These are phyloP conservation scores for Eleusine coracana DNA, from an alignment of 176 grass and related monocot species.

Conservation along the genomic window DNA sequence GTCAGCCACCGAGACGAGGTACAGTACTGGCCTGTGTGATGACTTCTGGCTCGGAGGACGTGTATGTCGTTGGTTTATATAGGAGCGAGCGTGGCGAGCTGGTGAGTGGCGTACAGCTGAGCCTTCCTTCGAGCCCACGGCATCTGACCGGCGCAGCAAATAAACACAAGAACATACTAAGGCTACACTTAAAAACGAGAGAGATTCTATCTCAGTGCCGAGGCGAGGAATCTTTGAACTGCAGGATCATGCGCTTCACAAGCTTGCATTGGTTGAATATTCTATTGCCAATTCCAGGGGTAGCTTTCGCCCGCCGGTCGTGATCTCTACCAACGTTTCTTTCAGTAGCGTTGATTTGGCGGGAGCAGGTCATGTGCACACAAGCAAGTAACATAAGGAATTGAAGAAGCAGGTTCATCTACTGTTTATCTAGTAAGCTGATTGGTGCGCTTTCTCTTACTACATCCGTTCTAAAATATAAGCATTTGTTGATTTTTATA, in stretches of 20 bases:
- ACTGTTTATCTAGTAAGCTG: too few relatives aligned
- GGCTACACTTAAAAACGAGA: neutral
- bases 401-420: too few relatives aligned
- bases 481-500: too few relatives aligned
- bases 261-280: neutral
- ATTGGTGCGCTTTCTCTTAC: too few relatives aligned
- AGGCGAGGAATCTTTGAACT: neutral
- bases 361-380: too few relatives aligned
- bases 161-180: too few relatives aligned
- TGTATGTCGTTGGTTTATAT: neutral
- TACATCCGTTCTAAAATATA: too few relatives aligned
- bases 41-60: too few relatives aligned
- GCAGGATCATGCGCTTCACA: neutral
- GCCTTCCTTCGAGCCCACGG: too few relatives aligned
- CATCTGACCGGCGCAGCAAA: neutral
- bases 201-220: neutral
- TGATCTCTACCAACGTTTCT: neutral
- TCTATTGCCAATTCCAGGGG: neutral
- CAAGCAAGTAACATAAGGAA: too few relatives aligned
- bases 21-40: too few relatives aligned
- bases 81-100: neutral
- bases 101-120: neutral
- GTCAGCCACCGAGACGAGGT: too few relatives aligned
- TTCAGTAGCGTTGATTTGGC: neutral
- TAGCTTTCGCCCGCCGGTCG: neutral